These are phyloP conservation scores for Hypomyces perniciosus DNA, from an alignment of 2,329 filamentous ascomycete genomes.

Conservation along the genomic window DNA sequence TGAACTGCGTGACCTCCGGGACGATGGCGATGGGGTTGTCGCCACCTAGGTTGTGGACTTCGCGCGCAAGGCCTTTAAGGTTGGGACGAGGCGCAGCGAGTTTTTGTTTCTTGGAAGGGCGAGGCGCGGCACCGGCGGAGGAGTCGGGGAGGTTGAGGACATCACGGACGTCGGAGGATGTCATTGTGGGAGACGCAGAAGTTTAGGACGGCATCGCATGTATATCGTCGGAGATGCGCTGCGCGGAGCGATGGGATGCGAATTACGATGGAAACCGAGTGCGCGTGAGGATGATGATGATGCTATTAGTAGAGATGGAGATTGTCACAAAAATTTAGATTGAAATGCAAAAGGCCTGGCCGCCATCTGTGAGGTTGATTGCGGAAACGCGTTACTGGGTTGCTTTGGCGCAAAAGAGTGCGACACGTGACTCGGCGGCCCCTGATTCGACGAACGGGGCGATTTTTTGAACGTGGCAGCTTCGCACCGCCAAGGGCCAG, in stretches of 20 bases:
- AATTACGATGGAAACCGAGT: neutral
- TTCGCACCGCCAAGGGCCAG: constrained; percentile 24
- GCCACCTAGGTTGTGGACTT: constrained; percentile 59
- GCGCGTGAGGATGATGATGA: neutral
- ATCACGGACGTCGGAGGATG: constrained; percentile 77
- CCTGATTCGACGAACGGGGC: constrained; percentile 14
- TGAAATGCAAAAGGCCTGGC: too few species aligned
- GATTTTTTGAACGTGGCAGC: constrained; percentile 49
- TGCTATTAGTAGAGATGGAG: neutral
- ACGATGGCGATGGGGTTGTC: constrained; percentile 63
- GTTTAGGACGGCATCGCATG: neutral
- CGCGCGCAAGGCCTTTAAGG: constrained; percentile 58
- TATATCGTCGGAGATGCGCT: too few species aligned
- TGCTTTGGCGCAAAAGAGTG: constrained; percentile 10
- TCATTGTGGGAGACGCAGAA: constrained; percentile 42
- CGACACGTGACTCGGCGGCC: constrained; percentile 28
- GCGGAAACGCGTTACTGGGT: constrained; percentile 8
- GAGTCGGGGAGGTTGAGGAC: constrained; percentile 73
- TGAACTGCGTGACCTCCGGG: constrained; percentile 53
- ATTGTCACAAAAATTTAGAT: too few species aligned
- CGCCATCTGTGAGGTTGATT: too few species aligned
- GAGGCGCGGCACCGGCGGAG: constrained; percentile 34
- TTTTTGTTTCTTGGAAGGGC: constrained; percentile 71
- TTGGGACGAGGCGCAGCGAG: constrained; percentile 53
- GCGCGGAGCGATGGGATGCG: too few species aligned